Conservation (phyloP, 768 basidiomycete genomes). For the Psilocybe cubensis region DNA sequence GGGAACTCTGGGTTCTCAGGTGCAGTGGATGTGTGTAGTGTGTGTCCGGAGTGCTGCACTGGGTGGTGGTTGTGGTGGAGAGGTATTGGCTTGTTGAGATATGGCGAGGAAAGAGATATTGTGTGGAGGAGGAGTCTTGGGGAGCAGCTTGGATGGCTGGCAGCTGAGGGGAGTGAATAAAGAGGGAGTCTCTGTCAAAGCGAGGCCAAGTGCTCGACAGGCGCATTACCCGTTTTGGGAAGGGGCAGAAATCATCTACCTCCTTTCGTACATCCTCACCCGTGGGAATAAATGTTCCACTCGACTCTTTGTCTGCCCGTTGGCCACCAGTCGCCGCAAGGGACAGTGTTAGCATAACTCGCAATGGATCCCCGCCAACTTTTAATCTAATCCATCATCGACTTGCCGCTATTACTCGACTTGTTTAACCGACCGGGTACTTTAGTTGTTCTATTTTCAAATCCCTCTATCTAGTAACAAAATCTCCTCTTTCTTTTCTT, state of each 20-base stretch:
- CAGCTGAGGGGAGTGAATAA: conserved; percentile 15
- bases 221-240: conserved; percentile 38
- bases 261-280: conserved; percentile 21
- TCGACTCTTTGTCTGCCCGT: conserved; percentile 1
- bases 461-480: too few relatives aligned
- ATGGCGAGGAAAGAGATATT: conserved; percentile 11
- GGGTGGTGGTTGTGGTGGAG: conserved; percentile 6
- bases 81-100: conserved; percentile 5
- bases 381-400: conserved; percentile 36
- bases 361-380: not conserved
- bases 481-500: not conserved
- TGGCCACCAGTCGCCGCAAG: not conserved
- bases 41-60: not conserved
- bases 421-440: not conserved
- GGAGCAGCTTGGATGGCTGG: conserved; percentile 2
- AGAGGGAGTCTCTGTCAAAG: conserved; percentile 14
- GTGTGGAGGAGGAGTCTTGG: conserved; percentile 12
- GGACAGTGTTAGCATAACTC: not conserved
- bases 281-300: conserved; percentile 16
- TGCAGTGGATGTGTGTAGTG: conserved; percentile 1
- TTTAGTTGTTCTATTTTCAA: conserved; percentile 26
- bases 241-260: conserved; percentile 11
- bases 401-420: too few relatives aligned
- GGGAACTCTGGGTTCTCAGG: conserved; percentile 11
- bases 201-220: conserved; percentile 29